Conservation (phyloP, 2,329 filamentous ascomycete species). For the Fusarium newnesense region DNA sequence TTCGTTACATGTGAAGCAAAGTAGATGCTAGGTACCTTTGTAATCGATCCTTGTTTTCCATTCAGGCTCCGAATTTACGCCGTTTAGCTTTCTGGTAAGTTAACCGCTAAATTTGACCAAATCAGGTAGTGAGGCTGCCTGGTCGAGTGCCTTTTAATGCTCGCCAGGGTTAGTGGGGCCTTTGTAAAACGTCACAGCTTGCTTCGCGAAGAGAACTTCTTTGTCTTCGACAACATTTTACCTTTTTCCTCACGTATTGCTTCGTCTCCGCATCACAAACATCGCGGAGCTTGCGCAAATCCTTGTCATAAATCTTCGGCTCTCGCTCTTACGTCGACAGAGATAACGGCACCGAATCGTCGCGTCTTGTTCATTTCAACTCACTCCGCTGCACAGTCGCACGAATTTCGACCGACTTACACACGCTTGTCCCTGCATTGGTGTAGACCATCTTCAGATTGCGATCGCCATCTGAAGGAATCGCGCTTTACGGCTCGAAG, state of each 20-base stretch:
- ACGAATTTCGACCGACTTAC: conserved; percentile 4
- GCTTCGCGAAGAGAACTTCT: conserved; percentile 29
- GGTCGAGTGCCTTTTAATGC: conserved; percentile 24
- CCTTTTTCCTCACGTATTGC: not conserved
- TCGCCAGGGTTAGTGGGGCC: conserved; percentile 35
- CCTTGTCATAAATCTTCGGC: not conserved
- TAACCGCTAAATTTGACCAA: conserved; percentile 25
- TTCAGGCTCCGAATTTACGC: conserved; percentile 4
- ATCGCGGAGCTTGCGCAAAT: not conserved
- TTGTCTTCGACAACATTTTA: conserved; percentile 21
- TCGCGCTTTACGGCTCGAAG: not conserved
- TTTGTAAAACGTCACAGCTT: conserved; percentile 40
- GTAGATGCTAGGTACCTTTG: not conserved
- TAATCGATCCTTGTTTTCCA: not conserved
- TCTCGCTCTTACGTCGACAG: not conserved
- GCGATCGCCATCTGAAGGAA: not conserved
- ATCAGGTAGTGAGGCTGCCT: conserved; percentile 29
- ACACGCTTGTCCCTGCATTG: conserved; percentile 3
- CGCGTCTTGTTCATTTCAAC: conserved; percentile 3
- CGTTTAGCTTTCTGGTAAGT: not conserved
- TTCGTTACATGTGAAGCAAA: not conserved
- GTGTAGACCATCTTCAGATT: not conserved
- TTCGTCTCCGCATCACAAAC: conserved; percentile 4
- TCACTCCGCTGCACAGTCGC: not conserved
- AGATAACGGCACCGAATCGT: conserved; percentile 4